Base-by-base conservation (phyloP, 2,329 filamentous ascomycete genomes). In the Fusarium robinianum region DNA sequence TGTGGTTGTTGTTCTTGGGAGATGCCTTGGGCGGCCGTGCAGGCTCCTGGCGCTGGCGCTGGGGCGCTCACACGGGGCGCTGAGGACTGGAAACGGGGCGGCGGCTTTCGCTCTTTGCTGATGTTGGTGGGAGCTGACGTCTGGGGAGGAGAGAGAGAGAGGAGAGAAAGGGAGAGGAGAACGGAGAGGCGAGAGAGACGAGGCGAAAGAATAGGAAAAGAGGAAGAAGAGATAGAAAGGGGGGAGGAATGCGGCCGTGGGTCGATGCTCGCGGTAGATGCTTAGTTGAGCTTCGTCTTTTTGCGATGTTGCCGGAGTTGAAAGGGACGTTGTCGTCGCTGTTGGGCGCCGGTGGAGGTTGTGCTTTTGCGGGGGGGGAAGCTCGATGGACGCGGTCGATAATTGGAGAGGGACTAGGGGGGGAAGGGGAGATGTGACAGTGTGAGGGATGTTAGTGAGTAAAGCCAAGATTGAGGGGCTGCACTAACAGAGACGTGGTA, bases 341-440 rank as follows among this genome's bases (percentile, higher is more conserved):
- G 58, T 61, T 61, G 56, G 58, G 58, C 58, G 58, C 49, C 32
- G 48, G 51, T 45, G 48, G 46, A 57, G 49, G 55, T 59, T 58
- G 55, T 61, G 55, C 49, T 57, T n/a, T 59, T 60, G 58, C 54
- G 58, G 56, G 58, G 58, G 56, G 52, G 44, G 55, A 53, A 54
- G 54, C 53, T 60, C 39, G 46, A 48, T 37, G 42, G 36, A 49
- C 47, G 49, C 51, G 53, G 43, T 22, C 49, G 53, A 55, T 58
- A 54, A 55, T 56, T 57, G 51, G 58, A 51, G 55, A 51, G 45
- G 43, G n/a, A n/a, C n/a, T n/a, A n/a, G n/a, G n/a, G 43, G 33
- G 45, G 34, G 29, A 33, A 25, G 39, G 26, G 31, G 35, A 46
- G 34, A 25, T 32, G 51, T 46, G 41, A 40, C 51, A 26, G 23